Evolutionary conservation across 257 asterid genomes (phyloP).

Genomic region (Solanum clarkiae): DNA sequence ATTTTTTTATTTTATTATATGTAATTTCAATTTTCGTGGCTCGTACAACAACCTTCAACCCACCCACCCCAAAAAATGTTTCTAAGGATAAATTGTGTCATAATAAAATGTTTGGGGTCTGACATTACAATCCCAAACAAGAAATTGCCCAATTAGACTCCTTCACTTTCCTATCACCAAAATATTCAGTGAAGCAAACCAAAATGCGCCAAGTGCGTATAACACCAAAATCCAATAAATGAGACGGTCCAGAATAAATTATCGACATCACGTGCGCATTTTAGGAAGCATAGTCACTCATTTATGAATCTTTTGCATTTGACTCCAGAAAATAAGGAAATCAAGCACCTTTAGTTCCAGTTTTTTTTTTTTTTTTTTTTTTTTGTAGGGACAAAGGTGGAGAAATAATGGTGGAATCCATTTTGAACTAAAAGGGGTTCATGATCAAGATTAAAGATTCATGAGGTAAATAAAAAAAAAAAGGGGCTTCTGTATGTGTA

Average conservation of each 20-base stretch:
- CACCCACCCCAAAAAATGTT: no score
- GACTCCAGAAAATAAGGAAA: background rate
- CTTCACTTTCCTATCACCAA: background rate
- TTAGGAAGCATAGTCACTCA: background rate
- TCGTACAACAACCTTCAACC: background rate
- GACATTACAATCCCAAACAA: background rate
- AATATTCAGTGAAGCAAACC: background rate
- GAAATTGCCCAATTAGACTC: background rate
- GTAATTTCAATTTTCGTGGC: background rate
- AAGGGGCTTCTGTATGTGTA: background rate
- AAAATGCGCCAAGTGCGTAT: background rate
- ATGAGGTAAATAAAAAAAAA: background rate
- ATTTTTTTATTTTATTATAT: no score
- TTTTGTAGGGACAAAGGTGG: background rate
- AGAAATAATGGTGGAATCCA: background rate
- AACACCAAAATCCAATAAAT: background rate
- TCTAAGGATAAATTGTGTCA: background rate
- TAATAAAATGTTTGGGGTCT: background rate
- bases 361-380: background rate
- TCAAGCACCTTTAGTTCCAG: background rate
- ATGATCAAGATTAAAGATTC: background rate
- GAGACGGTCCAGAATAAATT: background rate
- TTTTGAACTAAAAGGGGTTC: background rate
- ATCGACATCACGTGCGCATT: background rate
- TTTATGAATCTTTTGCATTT: background rate